Evolutionary conservation across 257 asterid species (phyloP), one percentile per base, ranked within the genome.

Genomic region (Ballota nigra): DNA sequence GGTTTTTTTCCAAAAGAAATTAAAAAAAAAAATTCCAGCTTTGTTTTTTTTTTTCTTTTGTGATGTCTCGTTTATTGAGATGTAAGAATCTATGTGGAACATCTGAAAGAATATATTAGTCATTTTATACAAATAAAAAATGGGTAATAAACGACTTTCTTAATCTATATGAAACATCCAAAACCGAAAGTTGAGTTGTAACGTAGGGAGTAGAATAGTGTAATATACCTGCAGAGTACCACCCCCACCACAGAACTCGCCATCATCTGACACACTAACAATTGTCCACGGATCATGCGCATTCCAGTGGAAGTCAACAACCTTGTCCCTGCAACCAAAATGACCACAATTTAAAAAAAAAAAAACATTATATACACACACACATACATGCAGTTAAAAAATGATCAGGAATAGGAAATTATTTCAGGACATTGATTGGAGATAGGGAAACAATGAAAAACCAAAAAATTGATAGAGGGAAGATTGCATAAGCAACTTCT

Each of bases 231-330:
- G 98, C 77, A 94, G 75, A 22, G 98, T 94, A 75, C 98, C 98
- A 67, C 98, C 98, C 9, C 98, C 98, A 58, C 95, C 92, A 15
- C 81, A 82, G 73, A 81, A 80, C 66, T 92, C 98, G 43, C 92
- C 92, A 78, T 92, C 98, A 77, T 90, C 95, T 0, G 98, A 90
- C 26, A 91, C 96, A 49, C 98, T 94, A 20, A 89, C 96, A 78
- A 94, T 77, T 3, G 97, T 88, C 98, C 98, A 94, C 7, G 97
- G 97, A 81, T 89, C 97, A 72, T 81, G 45, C 5, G 80, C 95
- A 75, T 91, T 89, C 98, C 98, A 91, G 75, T 94, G 98, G 79
- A 94, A 94, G 77, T 94, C 98, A 0, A 94, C 96, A 52, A 94
- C 94, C 79, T 94, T 94, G 71, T 89, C 96, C 86, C 98, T 94